phyloP scores from a whole-genome alignment of 1,284 basidiomycete genomes.

The Heterobasidion annosum region DNA sequence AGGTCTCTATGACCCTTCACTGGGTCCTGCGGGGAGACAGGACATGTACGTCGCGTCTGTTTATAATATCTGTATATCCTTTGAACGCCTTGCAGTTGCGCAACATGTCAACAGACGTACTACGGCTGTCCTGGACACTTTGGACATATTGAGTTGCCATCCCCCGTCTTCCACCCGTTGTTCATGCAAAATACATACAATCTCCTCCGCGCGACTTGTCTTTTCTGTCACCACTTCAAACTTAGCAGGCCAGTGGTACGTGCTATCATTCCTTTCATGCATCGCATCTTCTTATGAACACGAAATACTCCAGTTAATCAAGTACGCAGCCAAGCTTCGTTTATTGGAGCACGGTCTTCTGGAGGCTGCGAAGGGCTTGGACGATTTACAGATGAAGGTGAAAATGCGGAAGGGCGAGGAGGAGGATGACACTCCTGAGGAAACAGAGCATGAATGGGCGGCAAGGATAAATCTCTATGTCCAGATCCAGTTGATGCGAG shows the following conservation, averaged over 20 bases:
- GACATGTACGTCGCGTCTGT: constrained; percentile 66
- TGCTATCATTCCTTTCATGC: constrained; percentile 8
- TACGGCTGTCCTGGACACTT: constrained; percentile 97
- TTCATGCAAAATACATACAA: constrained; percentile 94
- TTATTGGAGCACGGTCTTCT: constrained; percentile 87
- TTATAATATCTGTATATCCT: neutral
- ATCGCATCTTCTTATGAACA: neutral
- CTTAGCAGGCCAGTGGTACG: constrained; percentile 69
- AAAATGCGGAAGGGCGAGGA: constrained; percentile 22
- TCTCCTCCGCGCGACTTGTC: constrained; percentile 83
- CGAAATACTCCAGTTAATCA: constrained; percentile 48
- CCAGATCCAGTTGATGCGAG: constrained; percentile 48
- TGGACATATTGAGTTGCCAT: constrained; percentile 97
- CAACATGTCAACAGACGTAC: constrained; percentile 87
- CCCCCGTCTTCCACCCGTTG: constrained; percentile 93
- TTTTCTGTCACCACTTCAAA: constrained; percentile 96
- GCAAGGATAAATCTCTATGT: constrained; percentile 71
- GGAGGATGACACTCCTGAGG: constrained; percentile 29
- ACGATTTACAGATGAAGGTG: constrained; percentile 42
- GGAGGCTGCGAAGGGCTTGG: constrained; percentile 72
- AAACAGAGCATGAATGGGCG: constrained; percentile 59
- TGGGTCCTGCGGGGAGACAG: constrained; percentile 82
- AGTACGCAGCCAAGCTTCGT: constrained; percentile 83
- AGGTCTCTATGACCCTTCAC: constrained; percentile 92
- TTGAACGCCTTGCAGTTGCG: constrained; percentile 53